Evolutionary conservation across 768 basidiomycete species (phyloP).

Genomic region (Lactarius trivialis): DNA sequence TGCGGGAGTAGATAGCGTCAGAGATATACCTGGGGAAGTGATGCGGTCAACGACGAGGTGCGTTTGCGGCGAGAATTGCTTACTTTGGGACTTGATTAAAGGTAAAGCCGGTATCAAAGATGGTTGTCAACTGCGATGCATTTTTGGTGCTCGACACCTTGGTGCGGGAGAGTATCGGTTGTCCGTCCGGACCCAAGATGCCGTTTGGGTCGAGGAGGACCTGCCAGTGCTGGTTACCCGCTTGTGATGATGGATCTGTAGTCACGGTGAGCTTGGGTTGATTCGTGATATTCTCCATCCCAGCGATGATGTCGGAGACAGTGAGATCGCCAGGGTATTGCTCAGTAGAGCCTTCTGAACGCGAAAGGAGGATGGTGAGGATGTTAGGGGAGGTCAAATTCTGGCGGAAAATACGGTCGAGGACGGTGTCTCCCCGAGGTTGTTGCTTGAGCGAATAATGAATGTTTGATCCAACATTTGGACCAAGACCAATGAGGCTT

Average conservation of each 20-base stretch:
- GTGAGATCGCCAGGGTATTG: slow-evolving; percentile 55
- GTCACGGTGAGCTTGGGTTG: slow-evolving; percentile 49
- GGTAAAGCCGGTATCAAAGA: slow-evolving; percentile 67
- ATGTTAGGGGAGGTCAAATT: slow-evolving; percentile 52
- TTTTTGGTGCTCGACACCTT: slow-evolving; percentile 37
- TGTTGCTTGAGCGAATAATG: slow-evolving; percentile 30
- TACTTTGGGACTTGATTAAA: slow-evolving; percentile 56
- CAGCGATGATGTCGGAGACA: slow-evolving; percentile 49
- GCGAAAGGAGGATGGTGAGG: slow-evolving; percentile 58
- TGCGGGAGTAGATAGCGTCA: slow-evolving; percentile 52
- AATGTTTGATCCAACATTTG: slow-evolving; percentile 48
- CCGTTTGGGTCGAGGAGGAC: slow-evolving; percentile 55
- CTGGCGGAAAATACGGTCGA: slow-evolving; percentile 60
- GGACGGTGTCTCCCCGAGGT: slow-evolving; percentile 44
- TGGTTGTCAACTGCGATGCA: slow-evolving; percentile 46
- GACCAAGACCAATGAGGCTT: slow-evolving; percentile 55
- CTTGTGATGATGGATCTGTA: slow-evolving; percentile 28
- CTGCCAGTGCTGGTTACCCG: slow-evolving; percentile 57
- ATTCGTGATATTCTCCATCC: slow-evolving; percentile 42
- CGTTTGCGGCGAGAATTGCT: slow-evolving; percentile 14
- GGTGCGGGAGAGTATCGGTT: slow-evolving; percentile 40
- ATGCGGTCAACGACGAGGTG: slow-evolving; percentile 15
- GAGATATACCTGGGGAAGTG: slow-evolving; percentile 39
- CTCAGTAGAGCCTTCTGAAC: slow-evolving; percentile 47
- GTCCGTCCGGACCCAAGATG: slow-evolving; percentile 55